Evolutionary conservation across 2,329 filamentous ascomycete species (phyloP), one percentile per base, ranked within the genome.

Genomic region (Zymoseptoria crescenta): DNA sequence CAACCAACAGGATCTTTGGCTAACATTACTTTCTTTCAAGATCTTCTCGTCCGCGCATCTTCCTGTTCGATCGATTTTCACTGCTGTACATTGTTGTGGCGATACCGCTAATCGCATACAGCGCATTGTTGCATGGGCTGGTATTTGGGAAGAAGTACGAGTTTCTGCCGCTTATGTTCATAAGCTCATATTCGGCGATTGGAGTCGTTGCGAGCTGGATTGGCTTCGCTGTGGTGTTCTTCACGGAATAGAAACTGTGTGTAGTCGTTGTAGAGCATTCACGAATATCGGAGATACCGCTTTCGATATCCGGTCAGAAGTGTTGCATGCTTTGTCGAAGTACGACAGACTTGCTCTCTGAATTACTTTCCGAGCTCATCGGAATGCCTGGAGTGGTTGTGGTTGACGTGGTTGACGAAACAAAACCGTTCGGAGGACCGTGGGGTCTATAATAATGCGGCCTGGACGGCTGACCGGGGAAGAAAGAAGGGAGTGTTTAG

Each of bases 121-220:
- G 89, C 73, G 96, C 91, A 9, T 74, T 96, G 55, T 64, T 94
- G 7, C 94, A 99, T 73, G 82, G 84, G 53, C 73, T 93, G n/a
- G 76, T 95, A 4, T 96, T 96, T 76, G 91, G 91, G 0, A 82
- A 85, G 69, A 83, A 79, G 63, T 90, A 89, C 68, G 91, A 96
- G 75, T 99, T 97, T 74, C 75, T 99, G 57, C 94, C 94, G 27
- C 78, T 97, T 67, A 97, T 99, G 93, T 94, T 97, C 72, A 96
- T 87, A 66, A 97, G 93, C 78, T 88, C 89, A 10, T 99, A 97
- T 74, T 90, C 88, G 35, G 94, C 94, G 4, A 79, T 97, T 59
- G 94, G 94, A n/a, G 92, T 97, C 0, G 85, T 96, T 19, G 91
- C 91, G 2, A 97, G 94, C 75, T 97, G 93, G 93, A 69, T 96